Base-by-base conservation (phyloP, 768 basidiomycete species). In the Tulasnella sp. region DNA sequence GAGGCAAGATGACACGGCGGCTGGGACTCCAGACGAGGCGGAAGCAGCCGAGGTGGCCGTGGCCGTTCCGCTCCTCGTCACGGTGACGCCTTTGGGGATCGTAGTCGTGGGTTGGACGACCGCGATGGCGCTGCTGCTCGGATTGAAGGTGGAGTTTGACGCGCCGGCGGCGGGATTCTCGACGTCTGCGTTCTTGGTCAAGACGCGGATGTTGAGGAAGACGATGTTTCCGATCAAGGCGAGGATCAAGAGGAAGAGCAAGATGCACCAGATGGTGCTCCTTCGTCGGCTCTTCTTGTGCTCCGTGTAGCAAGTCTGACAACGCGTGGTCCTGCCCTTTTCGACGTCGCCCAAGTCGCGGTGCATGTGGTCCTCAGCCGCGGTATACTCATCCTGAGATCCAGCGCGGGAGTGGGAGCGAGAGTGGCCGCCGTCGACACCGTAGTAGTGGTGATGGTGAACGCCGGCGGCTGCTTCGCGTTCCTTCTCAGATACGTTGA, bases 1-100 rank as follows among this genome's bases (percentile, higher is more conserved):
- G 62, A 89, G 82, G 82, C 89, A 89, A 82, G 87, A 85, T 80
- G 86, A 86, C 31, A 86, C 85, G 80, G 86, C 84, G 42, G 82
- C 84, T 36, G 88, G 87, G n/a, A 85, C 83, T 3, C 83, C 81
- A 21, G 84, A 80, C 56, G 84, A 77, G 71, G 82, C 82, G 5
- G 81, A 39, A 19, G 82, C 71, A 48, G 71, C 71, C 80, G 78
- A 72, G 75, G 82, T 81, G 44, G 68, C 75, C n/a, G 81, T 81
- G 73, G 38, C 44, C 10, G 73, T 46, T 19, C 44, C 39, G 27
- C 24, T 40, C 34, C 73, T 27, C 12, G 76, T 77, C 6, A 40
- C 58, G 56, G 46, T 77, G 52, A 46, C 40, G 0, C 48, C 76
- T n/a, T 38, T 74, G 76, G 31, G 40, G 38, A 68, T n/a, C 16